A percentile compares a stretch with the other conserved stretches of the same genome.
These are phyloP conservation scores for Saccharomyces hybrid DNA, from an alignment of 1,139 yeast genomes.

Conservation along the genomic window DNA sequence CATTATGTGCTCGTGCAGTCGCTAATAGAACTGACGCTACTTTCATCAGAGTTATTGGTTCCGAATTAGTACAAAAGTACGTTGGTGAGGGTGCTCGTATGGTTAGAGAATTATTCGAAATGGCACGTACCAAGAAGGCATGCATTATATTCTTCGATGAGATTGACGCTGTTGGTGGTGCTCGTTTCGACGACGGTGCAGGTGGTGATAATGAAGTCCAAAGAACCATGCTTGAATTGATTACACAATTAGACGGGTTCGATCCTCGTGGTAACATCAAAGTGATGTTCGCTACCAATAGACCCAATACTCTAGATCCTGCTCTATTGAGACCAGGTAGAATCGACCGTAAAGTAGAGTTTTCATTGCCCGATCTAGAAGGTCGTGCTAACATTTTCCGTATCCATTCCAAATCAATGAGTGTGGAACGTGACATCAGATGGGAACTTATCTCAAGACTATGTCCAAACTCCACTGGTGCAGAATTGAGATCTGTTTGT, in stretches of 20 bases:
- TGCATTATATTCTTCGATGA: conserved; percentile 91
- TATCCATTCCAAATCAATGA: conserved; percentile 94
- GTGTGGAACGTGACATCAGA: conserved; percentile 91
- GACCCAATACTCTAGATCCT: conserved; percentile 96
- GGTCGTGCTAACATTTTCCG: conserved; percentile 96
- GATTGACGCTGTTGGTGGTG: conserved; percentile 97
- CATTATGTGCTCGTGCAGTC: conserved; percentile 95
- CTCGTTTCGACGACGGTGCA: conserved; percentile 97
- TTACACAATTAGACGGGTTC: conserved; percentile 94
- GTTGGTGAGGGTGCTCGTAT: conserved; percentile 99
- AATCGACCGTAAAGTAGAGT: conserved; percentile 95
- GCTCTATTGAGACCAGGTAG: conserved; percentile 97
- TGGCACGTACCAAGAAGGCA: conserved; percentile 97
- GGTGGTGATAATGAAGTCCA: conserved; percentile 99
- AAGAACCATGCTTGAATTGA: conserved; percentile 95
- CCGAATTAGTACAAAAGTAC: conserved; percentile 93
- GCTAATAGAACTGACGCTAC: conserved; percentile 99
- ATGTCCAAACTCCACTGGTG: conserved; percentile 98
- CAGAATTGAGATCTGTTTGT: conserved; percentile 91
- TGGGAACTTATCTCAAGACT: conserved; percentile 96
- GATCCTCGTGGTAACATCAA: conserved; percentile 97
- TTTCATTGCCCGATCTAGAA: conserved; percentile 89
- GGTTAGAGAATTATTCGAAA: conserved; percentile 96
- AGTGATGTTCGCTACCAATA: conserved; percentile 97
- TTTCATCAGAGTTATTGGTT: conserved; percentile 93